phyloP scores from a whole-genome alignment of 768 basidiomycete genomes.

The Leccinum longicurvipes region DNA sequence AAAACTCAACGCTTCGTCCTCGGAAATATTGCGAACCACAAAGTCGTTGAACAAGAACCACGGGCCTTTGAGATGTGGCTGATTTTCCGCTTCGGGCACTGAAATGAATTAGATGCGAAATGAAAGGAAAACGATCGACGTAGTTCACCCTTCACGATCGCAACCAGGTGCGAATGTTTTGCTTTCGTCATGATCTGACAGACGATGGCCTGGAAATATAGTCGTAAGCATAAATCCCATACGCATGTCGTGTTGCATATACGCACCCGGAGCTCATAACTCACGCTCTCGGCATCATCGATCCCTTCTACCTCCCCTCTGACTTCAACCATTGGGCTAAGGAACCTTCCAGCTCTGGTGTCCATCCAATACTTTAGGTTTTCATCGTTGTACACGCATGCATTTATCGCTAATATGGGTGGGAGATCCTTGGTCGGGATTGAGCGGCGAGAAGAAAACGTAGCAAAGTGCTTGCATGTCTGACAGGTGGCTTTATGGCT shows the following conservation, averaged over 20 bases:
- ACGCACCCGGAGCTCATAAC: constrained; percentile 74
- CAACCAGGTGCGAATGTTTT: constrained; percentile 78
- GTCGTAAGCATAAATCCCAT: background rate
- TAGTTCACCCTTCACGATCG: constrained; percentile 72
- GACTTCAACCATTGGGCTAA: constrained; percentile 55
- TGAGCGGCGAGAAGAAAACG: constrained; percentile 66
- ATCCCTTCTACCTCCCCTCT: constrained; percentile 57
- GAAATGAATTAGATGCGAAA: background rate
- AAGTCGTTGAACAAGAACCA: constrained; percentile 99
- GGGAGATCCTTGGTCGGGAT: constrained; percentile 68
- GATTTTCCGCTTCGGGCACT: constrained; percentile 70
- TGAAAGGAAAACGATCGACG: background rate
- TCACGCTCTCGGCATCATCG: constrained; percentile 51
- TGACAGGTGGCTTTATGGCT: constrained; percentile 86
- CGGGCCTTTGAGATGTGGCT: constrained; percentile 42
- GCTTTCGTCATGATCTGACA: constrained; percentile 75
- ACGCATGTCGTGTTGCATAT: background rate
- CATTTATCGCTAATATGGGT: constrained; percentile 82
- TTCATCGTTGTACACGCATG: constrained; percentile 76
- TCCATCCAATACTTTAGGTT: constrained; percentile 76
- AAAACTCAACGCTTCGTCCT: constrained; percentile 86
- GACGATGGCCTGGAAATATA: constrained; percentile 60
- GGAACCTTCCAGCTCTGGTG: constrained; percentile 39
- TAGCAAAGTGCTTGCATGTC: constrained; percentile 73
- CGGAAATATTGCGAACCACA: constrained; percentile 76